These are phyloP conservation scores for Arxiozyma slooffiae DNA, from an alignment of 1,139 yeast genomes.

Conservation along the genomic window DNA sequence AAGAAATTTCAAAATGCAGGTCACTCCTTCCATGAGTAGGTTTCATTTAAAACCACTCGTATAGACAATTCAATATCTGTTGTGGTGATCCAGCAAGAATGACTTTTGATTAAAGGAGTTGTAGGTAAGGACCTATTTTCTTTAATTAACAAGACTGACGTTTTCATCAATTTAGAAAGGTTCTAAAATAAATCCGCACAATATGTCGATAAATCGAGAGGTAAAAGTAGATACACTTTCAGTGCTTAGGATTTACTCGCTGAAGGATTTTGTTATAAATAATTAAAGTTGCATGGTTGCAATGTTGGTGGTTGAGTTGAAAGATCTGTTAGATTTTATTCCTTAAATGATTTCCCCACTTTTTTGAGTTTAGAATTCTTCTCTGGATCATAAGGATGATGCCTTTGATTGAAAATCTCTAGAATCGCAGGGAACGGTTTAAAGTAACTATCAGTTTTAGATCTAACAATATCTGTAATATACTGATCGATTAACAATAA, in stretches of 20 bases:
- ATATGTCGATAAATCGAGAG: constrained; percentile 47
- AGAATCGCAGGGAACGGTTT: constrained; percentile 92
- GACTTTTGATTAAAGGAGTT: constrained; percentile 50
- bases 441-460: constrained; percentile 70
- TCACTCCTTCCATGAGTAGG: constrained; percentile 56
- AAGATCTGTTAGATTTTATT: constrained; percentile 51
- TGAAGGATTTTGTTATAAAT: constrained; percentile 37
- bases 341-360: constrained; percentile 91
- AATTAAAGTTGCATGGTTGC: constrained; percentile 47
- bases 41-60: constrained; percentile 53
- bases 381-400: constrained; percentile 95
- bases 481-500: constrained; percentile 88
- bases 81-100: constrained; percentile 73
- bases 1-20: constrained; percentile 77
- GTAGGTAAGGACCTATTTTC: constrained; percentile 42
- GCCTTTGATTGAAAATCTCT: constrained; percentile 96
- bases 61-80: constrained; percentile 77
- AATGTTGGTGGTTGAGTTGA: constrained; percentile 72
- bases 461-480: constrained; percentile 82
- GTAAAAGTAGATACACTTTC: constrained; percentile 58
- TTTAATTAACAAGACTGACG: constrained; percentile 49
- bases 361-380: constrained; percentile 91
- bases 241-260: constrained; percentile 62
- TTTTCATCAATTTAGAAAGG: constrained; percentile 39
- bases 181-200: constrained; percentile 40